Percentiles rank a stretch among this genome's conserved stretches.
Evolutionary conservation across 345 rosid species (phyloP).

Genomic region (Cochlearia excelsa): DNA sequence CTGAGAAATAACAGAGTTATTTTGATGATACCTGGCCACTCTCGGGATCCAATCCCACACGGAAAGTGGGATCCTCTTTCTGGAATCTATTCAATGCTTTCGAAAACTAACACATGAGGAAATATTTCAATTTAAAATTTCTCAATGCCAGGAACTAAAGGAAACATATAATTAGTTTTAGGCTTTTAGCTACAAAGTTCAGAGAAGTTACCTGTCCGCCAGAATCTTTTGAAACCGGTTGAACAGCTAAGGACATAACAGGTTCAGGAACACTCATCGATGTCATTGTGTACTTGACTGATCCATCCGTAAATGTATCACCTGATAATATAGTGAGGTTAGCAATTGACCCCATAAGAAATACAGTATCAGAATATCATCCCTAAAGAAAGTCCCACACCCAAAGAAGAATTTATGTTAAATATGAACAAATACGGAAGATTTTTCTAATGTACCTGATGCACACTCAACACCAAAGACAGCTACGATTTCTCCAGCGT

Average conservation of each 20-base stretch:
- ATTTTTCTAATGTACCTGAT: conserved; percentile 55
- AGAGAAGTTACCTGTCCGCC: conserved; percentile 78
- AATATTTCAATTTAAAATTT: neutral
- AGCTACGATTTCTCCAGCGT: conserved; percentile 98
- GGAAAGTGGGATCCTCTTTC: conserved; percentile 97
- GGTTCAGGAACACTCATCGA: conserved; percentile 99
- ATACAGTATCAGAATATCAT: neutral
- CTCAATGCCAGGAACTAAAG: conserved; percentile 6
- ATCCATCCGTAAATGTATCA: conserved; percentile 93
- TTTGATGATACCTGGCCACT: conserved; percentile 68
- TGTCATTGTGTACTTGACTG: conserved; percentile 95
- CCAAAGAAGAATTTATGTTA: conserved; percentile 7
- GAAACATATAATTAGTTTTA: neutral
- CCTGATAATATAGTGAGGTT: conserved; percentile 41
- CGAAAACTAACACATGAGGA: conserved; percentile 59
- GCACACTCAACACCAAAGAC: conserved; percentile 99
- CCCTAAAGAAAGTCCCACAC: neutral
- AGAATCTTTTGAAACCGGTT: conserved; percentile 91
- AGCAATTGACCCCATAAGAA: neutral
- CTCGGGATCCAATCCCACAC: conserved; percentile 97
- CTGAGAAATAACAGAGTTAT: neutral
- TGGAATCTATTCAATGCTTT: conserved; percentile 96
- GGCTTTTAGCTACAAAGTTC: conserved; percentile 9
- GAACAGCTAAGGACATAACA: conserved; percentile 96
- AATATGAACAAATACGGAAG: conserved; percentile 11